phyloP scores from a whole-genome alignment of 164 flowering plant genomes.

The Protea cynaroides region DNA sequence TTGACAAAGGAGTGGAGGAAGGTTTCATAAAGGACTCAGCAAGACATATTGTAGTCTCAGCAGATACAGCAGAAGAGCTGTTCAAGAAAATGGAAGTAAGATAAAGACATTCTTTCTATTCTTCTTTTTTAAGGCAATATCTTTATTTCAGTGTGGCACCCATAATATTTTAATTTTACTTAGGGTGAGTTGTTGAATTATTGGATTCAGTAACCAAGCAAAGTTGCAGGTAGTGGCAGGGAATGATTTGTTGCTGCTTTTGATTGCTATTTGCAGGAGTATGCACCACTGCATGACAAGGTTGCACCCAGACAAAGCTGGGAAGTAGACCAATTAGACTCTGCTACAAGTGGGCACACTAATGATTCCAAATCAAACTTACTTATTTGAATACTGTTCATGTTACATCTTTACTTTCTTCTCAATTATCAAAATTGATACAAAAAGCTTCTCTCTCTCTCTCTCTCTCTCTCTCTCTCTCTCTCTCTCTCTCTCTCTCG shows the following conservation, averaged over 20 bases:
- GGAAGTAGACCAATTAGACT: constrained; percentile 43
- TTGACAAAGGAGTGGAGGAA: constrained; percentile 73
- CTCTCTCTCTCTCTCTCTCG: constrained; percentile 2
- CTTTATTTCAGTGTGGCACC: background rate
- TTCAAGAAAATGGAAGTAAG: constrained; percentile 42
- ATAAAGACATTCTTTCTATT: background rate
- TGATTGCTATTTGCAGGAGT: constrained; percentile 35
- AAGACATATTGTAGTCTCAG: constrained; percentile 45
- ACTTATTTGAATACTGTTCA: constrained; percentile 13
- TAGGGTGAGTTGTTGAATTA: constrained; percentile 20
- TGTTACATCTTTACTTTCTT: background rate
- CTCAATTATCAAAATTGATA: background rate
- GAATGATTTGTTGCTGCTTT: constrained; percentile 10
- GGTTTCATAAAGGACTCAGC: constrained; percentile 57
- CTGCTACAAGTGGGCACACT: constrained; percentile 30
- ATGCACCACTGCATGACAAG: constrained; percentile 42
- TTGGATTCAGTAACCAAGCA: constrained; percentile 12
- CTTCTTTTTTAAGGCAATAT: background rate
- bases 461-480: constrained; percentile 4
- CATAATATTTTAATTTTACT: background rate
- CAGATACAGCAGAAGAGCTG: constrained; percentile 44
- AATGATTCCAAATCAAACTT: constrained; percentile 14
- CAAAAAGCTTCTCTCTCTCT: background rate
- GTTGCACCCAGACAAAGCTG: constrained; percentile 52
- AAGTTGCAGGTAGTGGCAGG: constrained; percentile 10